These are phyloP conservation scores for Colletotrichum australisinense DNA, from an alignment of 2,329 filamentous ascomycete species.

Conservation along the genomic window DNA sequence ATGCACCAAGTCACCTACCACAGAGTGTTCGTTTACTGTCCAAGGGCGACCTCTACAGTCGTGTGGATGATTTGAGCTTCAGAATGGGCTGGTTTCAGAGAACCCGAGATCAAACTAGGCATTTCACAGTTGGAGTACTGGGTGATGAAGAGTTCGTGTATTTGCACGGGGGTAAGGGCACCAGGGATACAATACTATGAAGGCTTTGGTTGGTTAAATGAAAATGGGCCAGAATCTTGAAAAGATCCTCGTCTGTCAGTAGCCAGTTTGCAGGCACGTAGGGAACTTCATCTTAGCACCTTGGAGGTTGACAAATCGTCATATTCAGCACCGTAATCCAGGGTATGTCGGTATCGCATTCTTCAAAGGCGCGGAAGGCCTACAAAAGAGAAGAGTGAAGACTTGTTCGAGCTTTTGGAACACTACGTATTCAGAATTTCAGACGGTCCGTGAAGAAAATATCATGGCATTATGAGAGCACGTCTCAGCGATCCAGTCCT, in stretches of 20 bases:
- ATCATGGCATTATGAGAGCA: background rate
- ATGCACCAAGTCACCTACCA: background rate
- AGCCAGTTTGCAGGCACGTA: too few relatives aligned
- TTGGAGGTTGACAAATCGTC: too few relatives aligned
- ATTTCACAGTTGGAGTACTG: conserved; percentile 6
- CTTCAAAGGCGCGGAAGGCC: background rate
- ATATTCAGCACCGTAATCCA: background rate
- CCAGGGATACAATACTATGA: too few relatives aligned
- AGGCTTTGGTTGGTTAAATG: too few relatives aligned
- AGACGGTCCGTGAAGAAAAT: background rate
- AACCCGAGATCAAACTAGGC: background rate
- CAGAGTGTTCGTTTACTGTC: background rate
- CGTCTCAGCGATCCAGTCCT: background rate
- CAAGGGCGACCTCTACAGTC: background rate
- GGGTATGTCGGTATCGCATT: background rate
- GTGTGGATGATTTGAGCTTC: background rate
- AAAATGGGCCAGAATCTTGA: too few relatives aligned
- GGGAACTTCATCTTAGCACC: too few relatives aligned
- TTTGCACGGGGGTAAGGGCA: background rate
- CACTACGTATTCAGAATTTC: background rate
- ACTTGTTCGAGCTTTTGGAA: background rate
- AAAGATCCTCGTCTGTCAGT: too few relatives aligned
- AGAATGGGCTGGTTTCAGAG: conserved; percentile 7
- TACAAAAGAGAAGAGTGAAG: background rate
- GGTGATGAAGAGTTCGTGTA: background rate